Conservation (phyloP, 2,329 filamentous ascomycete genomes). For the Colletotrichum graminicola region DNA sequence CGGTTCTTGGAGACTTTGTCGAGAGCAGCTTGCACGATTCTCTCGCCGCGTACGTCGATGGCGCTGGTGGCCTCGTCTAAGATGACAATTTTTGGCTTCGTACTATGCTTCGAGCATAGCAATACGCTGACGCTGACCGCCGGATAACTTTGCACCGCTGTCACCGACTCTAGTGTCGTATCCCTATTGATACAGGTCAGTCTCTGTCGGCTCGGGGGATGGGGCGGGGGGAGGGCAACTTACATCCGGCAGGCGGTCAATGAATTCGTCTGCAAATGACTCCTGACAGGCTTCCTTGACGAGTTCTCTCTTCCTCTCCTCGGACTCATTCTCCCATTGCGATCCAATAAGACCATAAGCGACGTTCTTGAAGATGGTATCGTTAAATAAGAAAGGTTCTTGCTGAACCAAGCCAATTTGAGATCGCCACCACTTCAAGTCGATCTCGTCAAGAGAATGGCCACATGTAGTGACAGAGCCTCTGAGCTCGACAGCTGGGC, state of each 20-base stretch:
- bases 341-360: constrained; percentile 68
- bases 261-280: constrained; percentile 78
- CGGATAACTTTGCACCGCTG: constrained; percentile 78
- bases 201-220: too few species aligned
- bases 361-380: constrained; percentile 73
- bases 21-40: constrained; percentile 74
- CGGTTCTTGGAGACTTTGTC: constrained; percentile 71
- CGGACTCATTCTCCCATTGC: constrained; percentile 64
- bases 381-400: constrained; percentile 76
- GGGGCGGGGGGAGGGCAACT: constrained; percentile 40
- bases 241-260: constrained; percentile 70
- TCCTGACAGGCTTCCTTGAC: constrained; percentile 75
- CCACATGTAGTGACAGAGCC: constrained; percentile 67
- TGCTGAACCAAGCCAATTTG: constrained; percentile 77
- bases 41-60: constrained; percentile 66
- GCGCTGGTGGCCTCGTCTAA: constrained; percentile 84
- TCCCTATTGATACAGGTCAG: constrained; percentile 56
- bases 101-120: constrained; percentile 83
- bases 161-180: constrained; percentile 75
- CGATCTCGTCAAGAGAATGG: constrained; percentile 66
- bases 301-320: constrained; percentile 68
- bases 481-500: constrained; percentile 60
- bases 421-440: constrained; percentile 73
- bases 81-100: constrained; percentile 78
- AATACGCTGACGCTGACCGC: constrained; percentile 88